phyloP scores from a whole-genome alignment of 2,329 filamentous ascomycete species.

The Tolypocladium amazonense region DNA sequence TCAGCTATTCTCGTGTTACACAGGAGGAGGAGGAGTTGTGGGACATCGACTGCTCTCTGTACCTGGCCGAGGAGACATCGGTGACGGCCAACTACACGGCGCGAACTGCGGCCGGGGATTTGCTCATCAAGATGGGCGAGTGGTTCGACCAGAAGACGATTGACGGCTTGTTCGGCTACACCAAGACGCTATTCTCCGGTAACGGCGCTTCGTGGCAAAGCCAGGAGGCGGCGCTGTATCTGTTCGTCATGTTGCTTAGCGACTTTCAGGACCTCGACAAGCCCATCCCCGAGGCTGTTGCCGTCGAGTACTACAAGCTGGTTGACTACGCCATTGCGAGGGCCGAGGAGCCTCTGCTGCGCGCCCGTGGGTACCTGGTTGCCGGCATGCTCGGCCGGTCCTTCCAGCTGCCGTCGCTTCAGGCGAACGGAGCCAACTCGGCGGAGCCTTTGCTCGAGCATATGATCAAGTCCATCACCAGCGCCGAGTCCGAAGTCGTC shows the following conservation, averaged over 20 bases:
- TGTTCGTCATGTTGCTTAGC: conserved; percentile 73
- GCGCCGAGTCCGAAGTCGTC: conserved; percentile 75
- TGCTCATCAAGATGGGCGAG: conserved; percentile 86
- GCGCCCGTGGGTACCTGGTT: conserved; percentile 78
- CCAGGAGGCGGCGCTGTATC: conserved; percentile 73
- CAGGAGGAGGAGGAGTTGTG: conserved; percentile 89
- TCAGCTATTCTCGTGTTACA: conserved; percentile 81
- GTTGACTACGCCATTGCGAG: conserved; percentile 67
- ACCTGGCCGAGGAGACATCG: conserved; percentile 87
- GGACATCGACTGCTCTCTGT: conserved; percentile 94
- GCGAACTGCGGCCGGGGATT: conserved; percentile 80
- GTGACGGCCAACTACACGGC: conserved; percentile 95
- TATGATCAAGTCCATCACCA: conserved; percentile 64
- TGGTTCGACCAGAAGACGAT: conserved; percentile 71
- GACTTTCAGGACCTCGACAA: conserved; percentile 75
- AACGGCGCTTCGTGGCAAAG: conserved; percentile 41
- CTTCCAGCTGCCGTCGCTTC: conserved; percentile 46
- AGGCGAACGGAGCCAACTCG: background rate
- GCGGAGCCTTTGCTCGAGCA: conserved; percentile 48
- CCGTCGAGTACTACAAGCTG: conserved; percentile 67
- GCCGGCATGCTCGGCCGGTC: conserved; percentile 70
- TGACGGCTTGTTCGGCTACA: conserved; percentile 69
- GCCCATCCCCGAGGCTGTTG: conserved; percentile 56
- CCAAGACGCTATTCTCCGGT: conserved; percentile 59
- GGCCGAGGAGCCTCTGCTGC: conserved; percentile 62